phyloP scores from a whole-genome alignment of 176 grass and related monocot species.

The Carex scoparia region DNA sequence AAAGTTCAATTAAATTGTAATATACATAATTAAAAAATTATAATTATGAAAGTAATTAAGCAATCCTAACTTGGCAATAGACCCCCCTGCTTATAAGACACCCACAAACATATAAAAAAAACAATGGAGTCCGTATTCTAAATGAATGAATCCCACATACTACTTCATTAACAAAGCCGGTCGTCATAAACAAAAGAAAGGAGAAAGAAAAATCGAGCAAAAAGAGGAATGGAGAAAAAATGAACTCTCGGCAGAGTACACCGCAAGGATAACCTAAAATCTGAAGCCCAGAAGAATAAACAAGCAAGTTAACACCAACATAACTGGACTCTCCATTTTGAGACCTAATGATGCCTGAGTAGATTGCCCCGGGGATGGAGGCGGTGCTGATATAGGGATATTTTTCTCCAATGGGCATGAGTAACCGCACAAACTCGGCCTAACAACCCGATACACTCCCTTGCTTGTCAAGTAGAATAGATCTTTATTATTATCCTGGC shows the following conservation, averaged over 20 bases:
- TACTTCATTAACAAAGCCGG: background rate
- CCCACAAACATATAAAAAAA: background rate
- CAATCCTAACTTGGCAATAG: too few relatives aligned
- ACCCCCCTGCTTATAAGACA: background rate
- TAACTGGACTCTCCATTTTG: background rate
- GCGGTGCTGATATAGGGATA: background rate
- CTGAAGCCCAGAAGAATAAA: conserved; percentile 11
- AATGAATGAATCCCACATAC: background rate
- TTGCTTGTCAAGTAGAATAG: conserved; percentile 54
- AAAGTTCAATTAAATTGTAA: too few relatives aligned
- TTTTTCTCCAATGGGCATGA: conserved; percentile 61
- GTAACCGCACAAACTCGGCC: conserved; percentile 52
- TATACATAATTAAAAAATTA: too few relatives aligned
- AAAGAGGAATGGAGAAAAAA: background rate
- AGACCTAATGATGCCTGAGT: background rate
- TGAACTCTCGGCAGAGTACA: background rate
- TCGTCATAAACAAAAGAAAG: background rate
- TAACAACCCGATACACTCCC: conserved; percentile 71
- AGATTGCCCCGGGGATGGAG: background rate
- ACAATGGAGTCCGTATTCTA: background rate
- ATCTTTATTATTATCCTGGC: conserved; percentile 62
- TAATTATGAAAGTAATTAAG: too few relatives aligned
- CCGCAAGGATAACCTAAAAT: background rate
- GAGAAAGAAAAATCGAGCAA: background rate
- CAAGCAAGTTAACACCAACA: background rate